Evolutionary conservation across 2,329 filamentous ascomycete species (phyloP).

Genomic region (Claviceps spartinae): DNA sequence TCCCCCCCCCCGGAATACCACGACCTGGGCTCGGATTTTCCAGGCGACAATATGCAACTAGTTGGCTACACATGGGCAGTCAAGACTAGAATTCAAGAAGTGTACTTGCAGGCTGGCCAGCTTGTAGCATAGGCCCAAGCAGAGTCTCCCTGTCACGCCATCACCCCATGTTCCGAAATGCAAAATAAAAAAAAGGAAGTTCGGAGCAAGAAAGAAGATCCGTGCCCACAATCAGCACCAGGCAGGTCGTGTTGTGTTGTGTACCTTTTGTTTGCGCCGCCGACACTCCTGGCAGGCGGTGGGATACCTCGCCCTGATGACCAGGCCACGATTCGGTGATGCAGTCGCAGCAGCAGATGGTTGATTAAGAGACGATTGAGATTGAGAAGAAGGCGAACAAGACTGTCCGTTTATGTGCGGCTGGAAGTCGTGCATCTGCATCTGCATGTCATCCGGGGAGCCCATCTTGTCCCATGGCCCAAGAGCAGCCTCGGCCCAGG

Average conservation of each 20-base stretch:
- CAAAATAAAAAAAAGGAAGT: not conserved
- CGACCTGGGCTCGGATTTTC: not conserved
- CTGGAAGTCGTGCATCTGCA: slow-evolving; percentile 14
- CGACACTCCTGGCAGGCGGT: slow-evolving; percentile 38
- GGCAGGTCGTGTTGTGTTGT: not conserved
- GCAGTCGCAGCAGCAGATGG: not conserved
- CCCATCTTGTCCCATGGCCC: not conserved
- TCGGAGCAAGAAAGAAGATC: not conserved
- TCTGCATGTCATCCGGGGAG: slow-evolving; percentile 21
- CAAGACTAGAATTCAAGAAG: not conserved
- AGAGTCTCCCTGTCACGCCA: not conserved
- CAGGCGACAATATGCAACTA: not conserved
- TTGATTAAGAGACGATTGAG: slow-evolving; percentile 4
- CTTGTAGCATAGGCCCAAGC: not conserved
- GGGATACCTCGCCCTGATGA: slow-evolving; percentile 13
- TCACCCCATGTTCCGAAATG: not conserved
- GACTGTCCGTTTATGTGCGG: slow-evolving; percentile 3
- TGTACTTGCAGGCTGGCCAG: not conserved
- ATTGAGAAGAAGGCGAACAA: slow-evolving; percentile 5
- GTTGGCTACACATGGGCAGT: not conserved
- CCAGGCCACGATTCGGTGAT: slow-evolving; percentile 1
- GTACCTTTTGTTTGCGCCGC: slow-evolving; percentile 37
- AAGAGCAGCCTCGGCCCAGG: not conserved
- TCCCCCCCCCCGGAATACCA: not conserved
- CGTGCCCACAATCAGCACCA: not conserved